Evolutionary conservation across 768 basidiomycete genomes (phyloP).

Genomic region (Cytidiella melzeri): DNA sequence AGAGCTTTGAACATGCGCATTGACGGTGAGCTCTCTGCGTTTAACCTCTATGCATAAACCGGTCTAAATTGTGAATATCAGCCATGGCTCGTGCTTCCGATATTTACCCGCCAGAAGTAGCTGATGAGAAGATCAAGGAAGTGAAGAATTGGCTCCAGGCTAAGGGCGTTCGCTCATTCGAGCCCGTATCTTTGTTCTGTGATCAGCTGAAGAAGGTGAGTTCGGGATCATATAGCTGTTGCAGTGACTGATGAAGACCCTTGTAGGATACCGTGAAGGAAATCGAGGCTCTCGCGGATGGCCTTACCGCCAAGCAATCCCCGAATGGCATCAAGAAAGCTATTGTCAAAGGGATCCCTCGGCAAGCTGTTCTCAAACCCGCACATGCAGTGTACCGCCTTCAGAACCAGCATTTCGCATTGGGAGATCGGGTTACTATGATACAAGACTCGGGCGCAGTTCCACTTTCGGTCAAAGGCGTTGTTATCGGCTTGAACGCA

Average conservation of each 20-base stretch:
- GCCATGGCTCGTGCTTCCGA: constrained; percentile 67
- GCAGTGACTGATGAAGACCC: not conserved
- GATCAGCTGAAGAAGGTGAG: constrained; percentile 85
- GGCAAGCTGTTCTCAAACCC: constrained; percentile 91
- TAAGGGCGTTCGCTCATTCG: constrained; percentile 85
- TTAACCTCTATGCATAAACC: not conserved
- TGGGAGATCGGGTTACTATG: constrained; percentile 95
- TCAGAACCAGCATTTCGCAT: constrained; percentile 78
- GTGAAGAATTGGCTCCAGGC: constrained; percentile 81
- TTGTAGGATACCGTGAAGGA: constrained; percentile 67
- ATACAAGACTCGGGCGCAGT: constrained; percentile 93
- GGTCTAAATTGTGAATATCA: constrained; percentile 23
- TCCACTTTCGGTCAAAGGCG: constrained; percentile 86
- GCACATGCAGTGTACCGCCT: constrained; percentile 83
- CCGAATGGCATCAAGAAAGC: constrained; percentile 75
- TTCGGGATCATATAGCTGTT: not conserved
- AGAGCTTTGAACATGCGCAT: constrained; percentile 59
- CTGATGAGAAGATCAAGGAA: constrained; percentile 69
- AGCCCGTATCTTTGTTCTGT: constrained; percentile 86
- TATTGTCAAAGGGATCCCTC: constrained; percentile 89
- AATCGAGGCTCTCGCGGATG: constrained; percentile 74
- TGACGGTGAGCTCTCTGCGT: constrained; percentile 46
- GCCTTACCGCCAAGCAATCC: constrained; percentile 54
- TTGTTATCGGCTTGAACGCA: constrained; percentile 83
- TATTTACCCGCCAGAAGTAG: constrained; percentile 50